Base-by-base conservation (phyloP, 2,329 filamentous ascomycete genomes). In the Zasmidium citrigriseum region DNA sequence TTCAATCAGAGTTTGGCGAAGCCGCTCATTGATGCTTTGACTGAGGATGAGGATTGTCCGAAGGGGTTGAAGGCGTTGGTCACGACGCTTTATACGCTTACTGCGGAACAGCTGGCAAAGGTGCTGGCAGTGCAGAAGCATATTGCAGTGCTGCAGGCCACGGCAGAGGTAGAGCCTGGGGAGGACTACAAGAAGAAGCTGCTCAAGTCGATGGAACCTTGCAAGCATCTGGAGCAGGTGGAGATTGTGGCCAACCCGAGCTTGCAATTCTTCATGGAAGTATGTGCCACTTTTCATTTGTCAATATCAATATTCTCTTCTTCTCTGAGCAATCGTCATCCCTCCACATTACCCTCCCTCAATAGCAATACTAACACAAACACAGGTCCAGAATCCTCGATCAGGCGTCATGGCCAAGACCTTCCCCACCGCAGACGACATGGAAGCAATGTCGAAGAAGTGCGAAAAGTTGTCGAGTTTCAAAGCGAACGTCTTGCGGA, bases 1-100 rank as follows among this genome's bases (percentile, higher is more conserved):
- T 72, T 75, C 54, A 73, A 75, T 54, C 70, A 68, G 66, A 67
- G 64, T 34, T 47, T 70, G 38, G 63, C 66, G 18, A 58, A 60
- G 14, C 62, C 60, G 3, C 54, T 76, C 22, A 67, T 76, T 20
- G 60, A 70, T n/a, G 67, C 64, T 4, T 61, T 77, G 63, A 73
- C 71, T 34, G 67, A 70, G 3, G 71, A 71, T 18, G 68, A 72
- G 46, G 67, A 64, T 16, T 66, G 58, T 48, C 76, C 74, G 10
- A 65, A 68, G 52, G 71, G 62, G 5, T 52, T 76, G 57, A 67
- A 70, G 54, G 71, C 73, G 50, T 62, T 76, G 62, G 78, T 79
- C 63, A 65, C 70, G 11, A 78, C 76, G 10, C 63, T 80, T 46
- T 80, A 78, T 61, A 76, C 75, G 0, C 48, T 80, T 3, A 70